Evolutionary conservation across 371 early-diverging fungal genomes (phyloP).

Genomic region (Circinella umbellata): DNA sequence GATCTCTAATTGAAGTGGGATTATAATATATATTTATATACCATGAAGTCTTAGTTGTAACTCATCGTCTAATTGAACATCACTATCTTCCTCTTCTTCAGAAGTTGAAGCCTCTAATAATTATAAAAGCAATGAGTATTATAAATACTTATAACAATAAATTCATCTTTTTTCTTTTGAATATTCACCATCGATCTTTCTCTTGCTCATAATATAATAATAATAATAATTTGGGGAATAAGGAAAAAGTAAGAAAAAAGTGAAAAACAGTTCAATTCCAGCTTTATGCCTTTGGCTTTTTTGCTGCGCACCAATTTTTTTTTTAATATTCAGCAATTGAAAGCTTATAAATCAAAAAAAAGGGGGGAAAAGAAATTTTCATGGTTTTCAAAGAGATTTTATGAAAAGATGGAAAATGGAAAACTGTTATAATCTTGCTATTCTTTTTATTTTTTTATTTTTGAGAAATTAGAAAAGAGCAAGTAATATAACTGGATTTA

Average conservation of each 20-base stretch:
- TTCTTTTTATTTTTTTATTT: neutral
- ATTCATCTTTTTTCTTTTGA: too few relatives aligned
- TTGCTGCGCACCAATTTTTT: too few relatives aligned
- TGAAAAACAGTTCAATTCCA: too few relatives aligned
- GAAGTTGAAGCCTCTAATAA: slow-evolving; percentile 22
- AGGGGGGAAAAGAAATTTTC: too few relatives aligned
- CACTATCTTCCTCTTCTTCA: slow-evolving; percentile 52
- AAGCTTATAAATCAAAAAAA: too few relatives aligned
- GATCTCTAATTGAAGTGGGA: neutral
- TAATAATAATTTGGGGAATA: neutral
- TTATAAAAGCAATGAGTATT: neutral
- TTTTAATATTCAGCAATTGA: too few relatives aligned
- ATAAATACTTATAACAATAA: too few relatives aligned
- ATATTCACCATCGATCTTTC: slow-evolving; percentile 4
- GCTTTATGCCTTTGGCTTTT: too few relatives aligned
- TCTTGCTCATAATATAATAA: slow-evolving; percentile 3
- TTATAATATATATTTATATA: slow-evolving; percentile 13
- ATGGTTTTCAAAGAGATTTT: too few relatives aligned
- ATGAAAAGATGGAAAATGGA: too few relatives aligned
- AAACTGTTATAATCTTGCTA: neutral
- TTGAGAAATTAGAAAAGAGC: neutral
- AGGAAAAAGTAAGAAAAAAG: neutral
- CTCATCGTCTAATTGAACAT: slow-evolving; percentile 46
- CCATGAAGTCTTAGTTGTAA: slow-evolving; percentile 47
- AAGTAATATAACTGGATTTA: neutral